phyloP scores from a whole-genome alignment of 2,329 filamentous ascomycete species.

The Ilyonectria robusta region DNA sequence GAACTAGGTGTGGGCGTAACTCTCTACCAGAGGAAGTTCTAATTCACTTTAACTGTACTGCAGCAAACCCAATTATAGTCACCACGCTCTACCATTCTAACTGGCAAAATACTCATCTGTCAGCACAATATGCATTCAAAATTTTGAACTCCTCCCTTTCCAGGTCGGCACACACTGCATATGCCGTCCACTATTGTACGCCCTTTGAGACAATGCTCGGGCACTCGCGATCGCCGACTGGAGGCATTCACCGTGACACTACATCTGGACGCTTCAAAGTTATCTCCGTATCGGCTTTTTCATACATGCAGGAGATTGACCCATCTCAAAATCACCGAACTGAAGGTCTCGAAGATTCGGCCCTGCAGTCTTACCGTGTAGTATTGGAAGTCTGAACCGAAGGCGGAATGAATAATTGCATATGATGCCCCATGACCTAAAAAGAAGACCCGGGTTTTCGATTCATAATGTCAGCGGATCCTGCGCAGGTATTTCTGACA shows the following conservation, averaged over 20 bases:
- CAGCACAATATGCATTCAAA: not conserved
- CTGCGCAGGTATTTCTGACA: not conserved
- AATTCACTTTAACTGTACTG: not conserved
- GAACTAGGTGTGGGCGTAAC: not conserved
- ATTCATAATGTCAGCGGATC: not conserved
- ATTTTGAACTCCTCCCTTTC: not conserved
- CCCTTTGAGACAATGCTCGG: not conserved
- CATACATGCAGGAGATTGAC: not conserved
- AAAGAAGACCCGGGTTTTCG: no score
- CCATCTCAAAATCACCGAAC: not conserved
- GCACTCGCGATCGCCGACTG: not conserved
- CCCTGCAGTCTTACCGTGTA: not conserved
- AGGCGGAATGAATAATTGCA: not conserved
- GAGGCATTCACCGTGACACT: not conserved
- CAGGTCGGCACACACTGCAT: not conserved
- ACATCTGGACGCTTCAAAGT: not conserved
- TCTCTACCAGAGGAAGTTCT: not conserved
- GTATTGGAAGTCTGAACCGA: not conserved
- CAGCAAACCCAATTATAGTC: not conserved
- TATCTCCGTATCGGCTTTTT: not conserved
- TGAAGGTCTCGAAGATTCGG: not conserved
- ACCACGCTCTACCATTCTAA: not conserved
- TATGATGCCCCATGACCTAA: not conserved
- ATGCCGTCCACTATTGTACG: not conserved
- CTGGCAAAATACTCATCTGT: not conserved